Conservation (phyloP, 1,284 basidiomycete genomes). For the Pisolithus thermaeus region DNA sequence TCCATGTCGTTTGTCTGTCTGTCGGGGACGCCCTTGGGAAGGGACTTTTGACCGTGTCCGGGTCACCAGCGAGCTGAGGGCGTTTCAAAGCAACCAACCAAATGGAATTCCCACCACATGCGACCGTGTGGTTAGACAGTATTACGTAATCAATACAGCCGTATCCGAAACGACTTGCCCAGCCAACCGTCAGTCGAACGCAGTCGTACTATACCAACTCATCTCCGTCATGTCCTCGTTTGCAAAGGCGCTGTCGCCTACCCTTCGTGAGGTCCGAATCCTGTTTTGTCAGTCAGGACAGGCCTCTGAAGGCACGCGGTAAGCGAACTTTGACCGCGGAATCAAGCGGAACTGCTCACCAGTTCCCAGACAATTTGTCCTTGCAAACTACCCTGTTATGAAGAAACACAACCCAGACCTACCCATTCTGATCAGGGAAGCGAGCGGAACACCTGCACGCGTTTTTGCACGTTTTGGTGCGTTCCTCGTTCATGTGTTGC, state of each 20-base stretch:
- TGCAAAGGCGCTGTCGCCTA: constrained; percentile 74
- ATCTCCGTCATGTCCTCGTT: constrained; percentile 48
- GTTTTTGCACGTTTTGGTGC: constrained; percentile 89
- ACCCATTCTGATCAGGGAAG: constrained; percentile 87
- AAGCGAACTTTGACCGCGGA: constrained; percentile 16
- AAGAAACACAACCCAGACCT: constrained; percentile 89
- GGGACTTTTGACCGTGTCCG: constrained; percentile 4
- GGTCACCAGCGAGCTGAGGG: constrained; percentile 11
- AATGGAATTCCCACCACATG: constrained; percentile 10
- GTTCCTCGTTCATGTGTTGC: constrained; percentile 30
- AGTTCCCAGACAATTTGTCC: constrained; percentile 71
- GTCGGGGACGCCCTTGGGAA: background rate
- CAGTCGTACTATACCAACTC: constrained; percentile 6
- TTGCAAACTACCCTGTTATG: constrained; percentile 72
- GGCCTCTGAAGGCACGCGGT: constrained; percentile 83
- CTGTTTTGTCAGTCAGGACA: constrained; percentile 79
- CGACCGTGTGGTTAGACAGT: constrained; percentile 4
- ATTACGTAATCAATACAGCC: constrained; percentile 21
- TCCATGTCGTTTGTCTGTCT: constrained; percentile 34
- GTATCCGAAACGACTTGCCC: background rate
- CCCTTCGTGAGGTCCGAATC: constrained; percentile 82
- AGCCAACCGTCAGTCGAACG: background rate
- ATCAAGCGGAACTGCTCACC: background rate
- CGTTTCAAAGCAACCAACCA: constrained; percentile 12
- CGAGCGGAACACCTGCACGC: constrained; percentile 81